Base-by-base conservation (phyloP, 2,329 filamentous ascomycete species). In the Domatiomyces catenatus region DNA sequence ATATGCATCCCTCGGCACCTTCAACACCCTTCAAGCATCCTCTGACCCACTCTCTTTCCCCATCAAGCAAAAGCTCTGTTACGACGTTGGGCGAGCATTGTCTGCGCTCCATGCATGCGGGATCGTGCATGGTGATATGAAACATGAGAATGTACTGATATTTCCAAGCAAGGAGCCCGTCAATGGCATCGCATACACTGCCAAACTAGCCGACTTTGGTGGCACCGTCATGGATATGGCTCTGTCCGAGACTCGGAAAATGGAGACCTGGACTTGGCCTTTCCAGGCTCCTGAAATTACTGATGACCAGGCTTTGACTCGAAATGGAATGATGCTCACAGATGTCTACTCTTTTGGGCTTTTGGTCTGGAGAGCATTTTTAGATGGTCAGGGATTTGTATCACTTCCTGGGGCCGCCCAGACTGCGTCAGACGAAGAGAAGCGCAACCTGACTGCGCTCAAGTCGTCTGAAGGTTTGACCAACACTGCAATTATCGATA, bases 191-290 rank as follows among this genome's bases (percentile, higher is more conserved):
- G 43, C 44, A 20, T 56, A 49, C 36, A 56, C 46, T 12, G 52
- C 54, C 3, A 56, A 56, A 47, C 44, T 56, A 42, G 48, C 52
- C n/a, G 54, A 56, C 48, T 56, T 56, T 47, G 54, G 54, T 15
- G 47, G 46, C 22, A 45, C 52, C 15, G 52, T 55, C 18, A 52
- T 54, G 49, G 50, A 49, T 24, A 45, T 48, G 47, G 19, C 24
- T 32, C 17, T 26, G 7, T 18, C 20, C 26, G 49, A 51, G n/a
- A n/a, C 26, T 15, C 26, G 24, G 5, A 45, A 39, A 36, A 22
- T 49, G 39, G 22, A 42, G 15, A 54, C 48, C 44, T 24, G 50
- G 18, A 54, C 52, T 32, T 48, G 28, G 32, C 52, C 52, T 18
- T 54, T 46, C 42, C 44, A 54, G n/a, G 52, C 52, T 26, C 52